Evolutionary conservation across 805 yeast species (phyloP).

Genomic region (Saccharomycopsis javanensis): DNA sequence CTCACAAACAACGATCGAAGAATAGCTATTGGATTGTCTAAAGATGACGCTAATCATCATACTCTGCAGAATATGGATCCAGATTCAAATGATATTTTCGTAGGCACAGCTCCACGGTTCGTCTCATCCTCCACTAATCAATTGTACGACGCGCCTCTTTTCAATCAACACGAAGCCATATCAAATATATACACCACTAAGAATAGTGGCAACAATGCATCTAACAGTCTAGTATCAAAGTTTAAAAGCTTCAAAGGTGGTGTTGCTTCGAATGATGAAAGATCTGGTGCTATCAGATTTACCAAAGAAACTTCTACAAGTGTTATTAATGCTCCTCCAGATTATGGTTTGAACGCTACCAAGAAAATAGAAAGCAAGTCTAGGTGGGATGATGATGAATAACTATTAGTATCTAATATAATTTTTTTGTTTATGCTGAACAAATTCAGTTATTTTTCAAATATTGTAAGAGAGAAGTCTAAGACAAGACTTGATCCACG

Average conservation of each 20-base stretch:
- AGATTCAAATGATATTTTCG: neutral
- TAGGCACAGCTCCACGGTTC: slow-evolving; percentile 29
- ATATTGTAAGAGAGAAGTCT: neutral
- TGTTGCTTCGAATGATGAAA: neutral
- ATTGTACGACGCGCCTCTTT: slow-evolving; percentile 51
- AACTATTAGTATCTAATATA: neutral
- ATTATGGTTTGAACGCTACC: neutral
- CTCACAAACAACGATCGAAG: slow-evolving; percentile 37
- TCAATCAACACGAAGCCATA: slow-evolving; percentile 42
- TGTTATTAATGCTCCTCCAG: neutral
- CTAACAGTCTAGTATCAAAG: neutral
- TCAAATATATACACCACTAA: slow-evolving; percentile 40
- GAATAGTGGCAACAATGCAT: neutral
- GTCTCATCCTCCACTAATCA: slow-evolving; percentile 24
- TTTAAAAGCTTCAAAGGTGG: slow-evolving; percentile 13
- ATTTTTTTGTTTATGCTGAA: no score
- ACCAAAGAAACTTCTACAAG: slow-evolving; percentile 1
- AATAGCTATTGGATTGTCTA: slow-evolving; percentile 42
- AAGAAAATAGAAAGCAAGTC: slow-evolving; percentile 5
- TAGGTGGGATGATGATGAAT: slow-evolving; percentile 16
- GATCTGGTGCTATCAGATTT: slow-evolving; percentile 11
- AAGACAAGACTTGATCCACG: neutral
- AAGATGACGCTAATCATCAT: slow-evolving; percentile 9
- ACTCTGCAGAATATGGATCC: neutral
- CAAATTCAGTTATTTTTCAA: neutral